phyloP scores from a whole-genome alignment of 2,329 filamentous ascomycete species.

The Botryotinia narcissicola region DNA sequence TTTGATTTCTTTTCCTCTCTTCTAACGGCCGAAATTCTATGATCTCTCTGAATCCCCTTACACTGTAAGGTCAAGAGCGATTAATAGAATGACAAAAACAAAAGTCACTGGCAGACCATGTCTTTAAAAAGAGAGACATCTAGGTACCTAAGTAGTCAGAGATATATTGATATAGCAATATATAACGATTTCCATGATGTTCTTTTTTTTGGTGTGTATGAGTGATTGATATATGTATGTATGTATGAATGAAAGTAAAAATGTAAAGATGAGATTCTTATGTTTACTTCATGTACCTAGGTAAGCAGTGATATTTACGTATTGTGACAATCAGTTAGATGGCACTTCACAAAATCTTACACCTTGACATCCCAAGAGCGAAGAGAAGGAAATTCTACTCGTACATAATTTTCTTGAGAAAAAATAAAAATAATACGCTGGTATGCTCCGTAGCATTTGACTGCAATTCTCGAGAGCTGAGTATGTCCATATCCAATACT shows the following conservation, averaged over 20 bases:
- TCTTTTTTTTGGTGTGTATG: accelerated
- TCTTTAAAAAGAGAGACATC: not conserved
- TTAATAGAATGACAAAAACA: not conserved
- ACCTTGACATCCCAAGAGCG: not conserved
- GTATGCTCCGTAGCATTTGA: not conserved
- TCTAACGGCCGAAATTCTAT: not conserved
- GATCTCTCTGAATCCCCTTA: not conserved
- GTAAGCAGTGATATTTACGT: too few species aligned
- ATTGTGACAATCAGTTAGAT: too few species aligned
- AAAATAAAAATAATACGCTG: not conserved
- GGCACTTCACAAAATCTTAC: too few species aligned
- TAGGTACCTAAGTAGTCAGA: not conserved
- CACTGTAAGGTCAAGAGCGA: not conserved
- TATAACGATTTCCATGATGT: not conserved
- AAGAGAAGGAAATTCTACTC: too few species aligned
- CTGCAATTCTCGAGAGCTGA: too few species aligned
- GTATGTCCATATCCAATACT: accelerated
- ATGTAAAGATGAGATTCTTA: accelerated
- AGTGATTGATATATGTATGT: too few species aligned
- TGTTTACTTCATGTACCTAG: too few species aligned
- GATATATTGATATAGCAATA: not conserved
- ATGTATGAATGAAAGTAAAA: too few species aligned
- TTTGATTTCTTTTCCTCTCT: not conserved
- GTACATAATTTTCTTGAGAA: not conserved
- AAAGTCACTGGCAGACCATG: not conserved